Base-by-base conservation (phyloP, 2,329 filamentous ascomycete species). In the Helotiales sp. region DNA sequence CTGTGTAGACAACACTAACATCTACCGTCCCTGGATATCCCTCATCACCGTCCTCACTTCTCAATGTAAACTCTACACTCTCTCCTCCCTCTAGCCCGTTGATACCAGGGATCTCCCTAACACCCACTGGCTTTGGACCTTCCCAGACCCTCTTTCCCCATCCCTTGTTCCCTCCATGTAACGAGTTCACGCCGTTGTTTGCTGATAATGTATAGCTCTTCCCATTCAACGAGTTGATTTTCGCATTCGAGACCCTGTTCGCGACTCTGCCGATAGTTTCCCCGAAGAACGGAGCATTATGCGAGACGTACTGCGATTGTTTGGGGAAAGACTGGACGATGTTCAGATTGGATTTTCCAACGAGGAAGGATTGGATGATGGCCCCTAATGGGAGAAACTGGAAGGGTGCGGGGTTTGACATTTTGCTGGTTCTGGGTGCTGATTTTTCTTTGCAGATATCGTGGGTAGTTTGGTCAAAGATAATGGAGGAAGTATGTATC, bases 1-100 rank as follows among this genome's bases (percentile, higher is more conserved):
- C 81, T 0, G 87, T 90, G 73, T 98, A 99, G 74, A 86, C 86
- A 29, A 96, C 86, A 59, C 80, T 85, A 55, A 86, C 81, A 70
- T 93, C 84, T 2, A 98, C 86, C 0, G 89, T 89, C 1, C 95
- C 95, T 0, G 95, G 95, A 73, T 90, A 98, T 0, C 91, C 91
- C 74, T 96, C 89, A 59, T 98, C 93, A 5, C 90, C 91, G 69
- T 98, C 88, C 65, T 81, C 78, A 74, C 90, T 95, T 50, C 81
- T 72, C 24, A 86, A 81, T 19, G 77, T 81, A 72, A 90, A 92
- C 65, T 82, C 75, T 48, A 91, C 79, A 53, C 81, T 86, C 75
- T 90, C 85, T 60, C 83, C 86, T 27, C 85, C 87, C 59, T 84
- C 69, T 8, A 73, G 51, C 75, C 84, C 87, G 58, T 84, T 69